Base-by-base conservation (phyloP, 2,329 filamentous ascomycete species). In the Neonectria neomacrospora region DNA sequence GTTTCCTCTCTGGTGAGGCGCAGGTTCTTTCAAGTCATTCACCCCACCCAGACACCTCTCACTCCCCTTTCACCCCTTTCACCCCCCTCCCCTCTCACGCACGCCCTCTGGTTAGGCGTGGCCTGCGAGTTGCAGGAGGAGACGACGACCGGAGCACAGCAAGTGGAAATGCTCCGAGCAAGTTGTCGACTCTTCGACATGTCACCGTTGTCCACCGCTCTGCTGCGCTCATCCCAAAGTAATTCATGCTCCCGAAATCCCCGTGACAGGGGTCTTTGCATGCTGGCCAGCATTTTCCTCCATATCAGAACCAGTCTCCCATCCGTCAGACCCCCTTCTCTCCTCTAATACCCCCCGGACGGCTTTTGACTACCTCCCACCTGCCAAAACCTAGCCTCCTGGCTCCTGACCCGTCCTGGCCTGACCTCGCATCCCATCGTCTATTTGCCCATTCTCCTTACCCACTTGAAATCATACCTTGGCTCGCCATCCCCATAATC, bases 381-480 rank as follows among this genome's bases (percentile, higher is more conserved):
- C 71, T 70, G 70, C 70, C 69, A 71, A 68, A 66, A 70, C 65
- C 64, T 66, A 63, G 70, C 70, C 69, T 66, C 60, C 71, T 74
- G 67, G 68, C 58, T 69, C 48, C 62, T 61, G 58, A 63, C 63
- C 65, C 57, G 62, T 66, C 66, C 66, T 51, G 65, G 65, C 65
- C 65, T 67, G 66, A 66, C 70, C 64, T 68, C 61, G 67, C 69
- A 72, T 72, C 70, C 66, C 72, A 70, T 74, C 69, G 68, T 73
- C 71, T 71, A 70, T 67, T 68, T 72, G 73, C 76, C 74, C 75
- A 73, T 74, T 69, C 70, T 76, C 61, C 67, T 71, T 73, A 75
- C 66, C 77, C 77, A 78, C 75, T 73, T 67, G 64, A 68, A 70
- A 75, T 77, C 75, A 74, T 71, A 75, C 76, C 72, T 69, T 67